These are phyloP conservation scores for Nemophila menziesii DNA, from an alignment of 257 asterid genomes.

Conservation along the genomic window DNA sequence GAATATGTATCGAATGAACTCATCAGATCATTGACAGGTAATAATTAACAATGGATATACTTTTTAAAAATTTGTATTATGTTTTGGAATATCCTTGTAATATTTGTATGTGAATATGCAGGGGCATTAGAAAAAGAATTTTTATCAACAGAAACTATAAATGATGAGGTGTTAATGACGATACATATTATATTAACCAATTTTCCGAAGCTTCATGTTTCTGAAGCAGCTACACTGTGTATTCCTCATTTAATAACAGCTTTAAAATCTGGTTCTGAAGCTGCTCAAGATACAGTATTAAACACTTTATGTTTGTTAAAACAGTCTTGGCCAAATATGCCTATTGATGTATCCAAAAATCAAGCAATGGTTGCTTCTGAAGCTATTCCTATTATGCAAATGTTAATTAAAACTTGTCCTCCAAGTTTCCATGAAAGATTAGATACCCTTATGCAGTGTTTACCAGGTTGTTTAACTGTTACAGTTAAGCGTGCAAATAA, in stretches of 20 bases:
- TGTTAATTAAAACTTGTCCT: conserved; percentile 49
- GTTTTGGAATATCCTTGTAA: not conserved
- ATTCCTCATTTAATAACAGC: conserved; percentile 68
- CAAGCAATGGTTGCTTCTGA: conserved; percentile 76
- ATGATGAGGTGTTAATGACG: conserved; percentile 65
- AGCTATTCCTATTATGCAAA: conserved; percentile 74
- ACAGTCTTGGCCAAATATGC: conserved; percentile 78
- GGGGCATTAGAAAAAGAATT: conserved; percentile 74
- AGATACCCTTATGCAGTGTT: conserved; percentile 54
- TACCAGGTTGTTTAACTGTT: conserved; percentile 89
- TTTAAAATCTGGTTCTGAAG: conserved; percentile 58
- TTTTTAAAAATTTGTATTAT: too few species aligned
- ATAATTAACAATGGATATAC: not conserved
- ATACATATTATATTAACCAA: conserved; percentile 59
- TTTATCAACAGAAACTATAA: conserved; percentile 41
- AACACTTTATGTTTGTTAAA: conserved; percentile 56
- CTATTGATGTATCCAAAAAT: conserved; percentile 57
- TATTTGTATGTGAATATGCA: conserved; percentile 26
- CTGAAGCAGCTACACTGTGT: conserved; percentile 63
- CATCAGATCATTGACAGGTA: conserved; percentile 73
- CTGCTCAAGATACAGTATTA: conserved; percentile 53
- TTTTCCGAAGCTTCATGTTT: conserved; percentile 48
- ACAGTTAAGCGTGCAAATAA: conserved; percentile 53
- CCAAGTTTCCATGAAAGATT: conserved; percentile 58
- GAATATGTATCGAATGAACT: conserved; percentile 75